Percentiles rank a stretch among this genome's conserved stretches.
phyloP scores from a whole-genome alignment of 192 early-diverging fungal genomes.

The Mortierella antarctica region DNA sequence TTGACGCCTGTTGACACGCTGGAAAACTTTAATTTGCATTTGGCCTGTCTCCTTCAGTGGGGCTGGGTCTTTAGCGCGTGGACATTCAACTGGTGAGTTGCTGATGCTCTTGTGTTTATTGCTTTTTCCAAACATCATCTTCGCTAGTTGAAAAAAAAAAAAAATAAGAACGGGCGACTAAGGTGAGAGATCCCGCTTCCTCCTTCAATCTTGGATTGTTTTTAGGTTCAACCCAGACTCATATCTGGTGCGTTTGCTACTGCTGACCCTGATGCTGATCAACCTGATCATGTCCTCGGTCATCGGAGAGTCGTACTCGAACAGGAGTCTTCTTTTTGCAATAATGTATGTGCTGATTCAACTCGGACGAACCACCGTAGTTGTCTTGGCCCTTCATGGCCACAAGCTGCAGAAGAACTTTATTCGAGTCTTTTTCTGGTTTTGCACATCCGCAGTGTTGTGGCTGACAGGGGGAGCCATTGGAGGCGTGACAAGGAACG shows the following conservation, averaged over 20 bases:
- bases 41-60: conserved; percentile 5
- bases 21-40: too few relatives aligned
- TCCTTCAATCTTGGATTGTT: not conserved
- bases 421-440: conserved; percentile 24
- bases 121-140: not conserved
- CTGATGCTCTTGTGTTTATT: not conserved
- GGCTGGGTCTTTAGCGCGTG: conserved; percentile 37
- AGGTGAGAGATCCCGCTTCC: not conserved
- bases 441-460: conserved; percentile 6
- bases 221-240: conserved; percentile 48
- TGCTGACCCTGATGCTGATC: conserved; percentile 26
- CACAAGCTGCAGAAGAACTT: conserved; percentile 37
- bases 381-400: conserved; percentile 15
- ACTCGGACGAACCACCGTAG: conserved; percentile 14
- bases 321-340: conserved; percentile 24
- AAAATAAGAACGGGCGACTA: not conserved
- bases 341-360: conserved; percentile 34
- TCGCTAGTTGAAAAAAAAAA: not conserved
- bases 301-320: conserved; percentile 9
- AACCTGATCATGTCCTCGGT: conserved; percentile 36
- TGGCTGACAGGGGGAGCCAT: conserved; percentile 44
- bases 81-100: conserved; percentile 29
- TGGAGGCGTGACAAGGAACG: conserved; percentile 30
- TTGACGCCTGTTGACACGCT: not conserved
- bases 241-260: conserved; percentile 29